Conservation (phyloP, 2,329 filamentous ascomycete genomes). For the Knoxdaviesia capensis region DNA sequence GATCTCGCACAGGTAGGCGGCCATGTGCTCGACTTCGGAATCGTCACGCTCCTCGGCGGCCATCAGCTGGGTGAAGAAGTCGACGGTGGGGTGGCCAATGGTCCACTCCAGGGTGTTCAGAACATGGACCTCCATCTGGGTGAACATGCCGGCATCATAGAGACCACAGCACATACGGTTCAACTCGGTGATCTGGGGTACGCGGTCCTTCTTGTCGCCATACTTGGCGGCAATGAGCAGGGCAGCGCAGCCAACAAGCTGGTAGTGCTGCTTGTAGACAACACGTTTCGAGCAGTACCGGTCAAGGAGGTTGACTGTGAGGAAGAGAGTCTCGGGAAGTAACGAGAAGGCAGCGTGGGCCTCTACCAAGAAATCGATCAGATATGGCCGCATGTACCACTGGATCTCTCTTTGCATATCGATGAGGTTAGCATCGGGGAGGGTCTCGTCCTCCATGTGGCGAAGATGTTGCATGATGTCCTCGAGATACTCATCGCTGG, state of each 20-base stretch:
- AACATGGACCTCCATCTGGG: conserved; percentile 99
- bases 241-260: conserved; percentile 88
- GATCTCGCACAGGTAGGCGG: conserved; percentile 84
- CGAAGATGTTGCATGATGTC: conserved; percentile 90
- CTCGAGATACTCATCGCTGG: conserved; percentile 79
- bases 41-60: conserved; percentile 62
- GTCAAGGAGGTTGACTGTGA: conserved; percentile 90
- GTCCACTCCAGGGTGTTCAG: conserved; percentile 93
- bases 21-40: conserved; percentile 82
- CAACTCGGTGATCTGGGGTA: conserved; percentile 91
- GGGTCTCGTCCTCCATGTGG: conserved; percentile 84
- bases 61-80: conserved; percentile 79
- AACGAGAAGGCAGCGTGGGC: conserved; percentile 89
- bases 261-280: conserved; percentile 98
- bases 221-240: conserved; percentile 96
- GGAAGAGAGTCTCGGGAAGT: conserved; percentile 83
- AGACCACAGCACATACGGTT: conserved; percentile 99
- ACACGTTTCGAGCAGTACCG: conserved; percentile 95
- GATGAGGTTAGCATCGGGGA: conserved; percentile 92
- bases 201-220: conserved; percentile 93
- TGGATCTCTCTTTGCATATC: conserved; percentile 98
- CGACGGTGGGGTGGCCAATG: conserved; percentile 87
- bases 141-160: conserved; percentile 99
- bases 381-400: conserved; percentile 98
- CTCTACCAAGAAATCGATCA: conserved; percentile 95